Percentiles rank a stretch among this genome's conserved stretches.
These are phyloP conservation scores for Candida michaelii DNA, from an alignment of 805 yeast genomes.

Conservation along the genomic window DNA sequence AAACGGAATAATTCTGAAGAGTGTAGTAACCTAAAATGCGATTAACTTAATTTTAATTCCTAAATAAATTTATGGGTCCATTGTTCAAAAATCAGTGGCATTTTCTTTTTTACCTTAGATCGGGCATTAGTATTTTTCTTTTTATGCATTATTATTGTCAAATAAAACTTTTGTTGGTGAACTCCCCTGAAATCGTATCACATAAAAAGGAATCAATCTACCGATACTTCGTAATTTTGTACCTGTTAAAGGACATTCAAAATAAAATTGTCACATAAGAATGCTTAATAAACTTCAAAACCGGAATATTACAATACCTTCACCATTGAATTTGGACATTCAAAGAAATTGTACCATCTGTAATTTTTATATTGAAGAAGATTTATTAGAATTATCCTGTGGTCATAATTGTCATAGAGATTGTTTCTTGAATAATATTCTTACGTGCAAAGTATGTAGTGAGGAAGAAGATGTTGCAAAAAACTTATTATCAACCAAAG, in stretches of 20 bases:
- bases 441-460: slow-evolving; percentile 16
- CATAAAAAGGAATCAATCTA: background rate
- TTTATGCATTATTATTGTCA: slow-evolving; percentile 1
- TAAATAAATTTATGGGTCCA: background rate
- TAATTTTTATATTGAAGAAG: slow-evolving; percentile 16
- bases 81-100: background rate
- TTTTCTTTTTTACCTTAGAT: background rate
- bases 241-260: no score
- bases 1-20: no score
- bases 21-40: background rate
- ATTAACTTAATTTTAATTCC: background rate
- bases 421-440: slow-evolving; percentile 20
- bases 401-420: slow-evolving; percentile 26
- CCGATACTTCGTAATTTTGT: background rate
- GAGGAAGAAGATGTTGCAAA: background rate
- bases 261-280: no score
- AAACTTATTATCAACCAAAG: background rate
- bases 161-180: background rate
- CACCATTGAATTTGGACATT: slow-evolving; percentile 13
- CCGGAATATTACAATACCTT: slow-evolving; percentile 7
- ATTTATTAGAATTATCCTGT: slow-evolving; percentile 21
- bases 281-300: no score
- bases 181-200: slow-evolving; percentile 1
- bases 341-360: slow-evolving; percentile 14
- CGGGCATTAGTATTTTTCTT: slow-evolving; percentile 2